Base-by-base conservation (phyloP, 306 rosid species). In the Prunus dulcis region DNA sequence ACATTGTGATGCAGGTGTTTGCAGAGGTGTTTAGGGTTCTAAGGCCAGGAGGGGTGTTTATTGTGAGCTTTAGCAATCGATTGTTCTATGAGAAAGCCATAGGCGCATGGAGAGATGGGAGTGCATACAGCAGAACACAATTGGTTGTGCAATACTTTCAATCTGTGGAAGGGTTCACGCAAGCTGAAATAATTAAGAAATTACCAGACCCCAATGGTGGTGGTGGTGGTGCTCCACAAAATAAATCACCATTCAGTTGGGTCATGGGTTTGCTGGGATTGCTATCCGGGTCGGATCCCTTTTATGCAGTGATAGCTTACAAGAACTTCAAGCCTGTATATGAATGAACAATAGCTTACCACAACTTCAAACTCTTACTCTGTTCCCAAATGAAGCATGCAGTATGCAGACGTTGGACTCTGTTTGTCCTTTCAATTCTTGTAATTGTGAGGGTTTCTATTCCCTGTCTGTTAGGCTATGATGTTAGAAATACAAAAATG, bases 61-160 rank as follows among this genome's bases (percentile, higher is more conserved):
- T 93, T 14, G 91, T 91, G 85, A 91, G 97, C 74, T 93, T 93
- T 60, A 93, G 98, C 82, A 89, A 91, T 76, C 84, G 96, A 78
- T 80, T 93, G 92, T 93, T 93, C 79, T 91, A 91, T 64, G 98
- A 88, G 84, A 93, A 91, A 83, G 98, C 94, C 63, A 80, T 87
- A 74, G 82, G 81, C 55, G 89, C 88, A 45, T 91, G 98, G 98
- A 86, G 96, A 68, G 98, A 91, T 38, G 96, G 88, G 17, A 89
- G 71, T 23, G 92, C 76, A 11, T 91, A 89, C 68, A 88, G 97
- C 64, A 84, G 97, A 76, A 85, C 85, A 14, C 91, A 81, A 65
- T 79, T 91, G 72, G 98, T 91, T 50, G 88, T 91, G 77, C 97
- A 91, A 72, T 93, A 93, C 81, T 91, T 89, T 62, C 97, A 91